Conservation (phyloP, 2,329 filamentous ascomycete species). For the Plectosphaerella cucumerina region DNA sequence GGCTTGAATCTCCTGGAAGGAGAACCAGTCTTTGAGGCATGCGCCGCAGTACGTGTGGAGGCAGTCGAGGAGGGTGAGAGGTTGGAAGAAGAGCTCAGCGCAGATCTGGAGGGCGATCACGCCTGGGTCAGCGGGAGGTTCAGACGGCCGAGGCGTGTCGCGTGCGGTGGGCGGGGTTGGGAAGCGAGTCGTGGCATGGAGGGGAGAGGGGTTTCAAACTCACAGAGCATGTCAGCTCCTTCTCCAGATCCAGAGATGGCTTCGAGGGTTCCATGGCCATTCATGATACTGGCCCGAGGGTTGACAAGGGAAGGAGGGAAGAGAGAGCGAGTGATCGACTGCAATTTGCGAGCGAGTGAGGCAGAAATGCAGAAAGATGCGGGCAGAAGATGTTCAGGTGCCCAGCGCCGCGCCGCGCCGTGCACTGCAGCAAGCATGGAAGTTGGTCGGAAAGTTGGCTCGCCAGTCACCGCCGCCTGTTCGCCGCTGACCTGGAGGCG, state of each 20-base stretch:
- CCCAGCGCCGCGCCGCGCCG: too few relatives aligned
- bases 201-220: conserved; percentile 29
- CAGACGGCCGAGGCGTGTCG: background rate
- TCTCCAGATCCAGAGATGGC: conserved; percentile 70
- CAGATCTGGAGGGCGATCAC: conserved; percentile 66
- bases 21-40: conserved; percentile 95
- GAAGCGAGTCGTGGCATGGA: too few relatives aligned
- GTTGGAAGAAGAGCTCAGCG: conserved; percentile 89
- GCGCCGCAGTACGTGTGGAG: conserved; percentile 94
- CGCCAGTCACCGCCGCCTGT: too few relatives aligned
- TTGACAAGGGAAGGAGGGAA: background rate
- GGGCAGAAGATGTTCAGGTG: too few relatives aligned
- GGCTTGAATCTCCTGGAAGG: conserved; percentile 64
- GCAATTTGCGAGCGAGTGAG: too few relatives aligned
- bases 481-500: too few relatives aligned
- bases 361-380: too few relatives aligned
- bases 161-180: too few relatives aligned
- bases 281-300: background rate
- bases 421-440: too few relatives aligned
- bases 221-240: conserved; percentile 93
- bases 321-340: too few relatives aligned
- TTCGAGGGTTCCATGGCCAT: conserved; percentile 44
- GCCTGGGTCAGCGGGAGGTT: background rate
- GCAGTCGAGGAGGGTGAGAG: conserved; percentile 86
- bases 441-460: too few relatives aligned